phyloP scores from a whole-genome alignment of 1,284 basidiomycete species.

The Cronartium quercuum region DNA sequence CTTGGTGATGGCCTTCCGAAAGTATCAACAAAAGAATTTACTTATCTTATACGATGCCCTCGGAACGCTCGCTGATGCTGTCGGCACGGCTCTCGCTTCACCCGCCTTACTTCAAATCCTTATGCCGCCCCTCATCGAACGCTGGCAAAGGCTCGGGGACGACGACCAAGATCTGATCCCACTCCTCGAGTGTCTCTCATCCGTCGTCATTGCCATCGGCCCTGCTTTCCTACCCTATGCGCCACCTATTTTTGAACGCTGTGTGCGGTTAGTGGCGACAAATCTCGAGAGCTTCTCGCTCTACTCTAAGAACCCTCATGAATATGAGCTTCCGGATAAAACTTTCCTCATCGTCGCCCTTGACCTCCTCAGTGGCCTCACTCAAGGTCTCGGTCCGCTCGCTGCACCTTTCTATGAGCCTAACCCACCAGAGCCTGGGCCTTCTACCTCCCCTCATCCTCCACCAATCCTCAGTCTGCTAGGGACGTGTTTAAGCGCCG shows the following conservation, averaged over 20 bases:
- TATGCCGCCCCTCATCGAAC: slow-evolving; percentile 86
- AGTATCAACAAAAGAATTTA: slow-evolving; percentile 99
- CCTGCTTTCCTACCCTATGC: slow-evolving; percentile 84
- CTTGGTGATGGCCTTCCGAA: slow-evolving; percentile 89
- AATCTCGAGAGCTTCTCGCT: slow-evolving; percentile 74
- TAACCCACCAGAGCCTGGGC: slow-evolving; percentile 16
- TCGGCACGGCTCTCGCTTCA: slow-evolving; percentile 78
- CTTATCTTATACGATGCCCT: slow-evolving; percentile 97
- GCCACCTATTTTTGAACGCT: slow-evolving; percentile 85
- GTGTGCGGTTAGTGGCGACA: slow-evolving; percentile 74
- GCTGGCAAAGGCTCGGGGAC: slow-evolving; percentile 83
- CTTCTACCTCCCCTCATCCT: background rate
- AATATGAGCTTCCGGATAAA: slow-evolving; percentile 77
- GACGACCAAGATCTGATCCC: slow-evolving; percentile 91
- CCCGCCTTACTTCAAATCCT: slow-evolving; percentile 84
- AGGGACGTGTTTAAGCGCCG: slow-evolving; percentile 26
- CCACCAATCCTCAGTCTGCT: slow-evolving; percentile 21
- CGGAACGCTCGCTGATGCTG: slow-evolving; percentile 93
- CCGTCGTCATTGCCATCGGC: slow-evolving; percentile 93
- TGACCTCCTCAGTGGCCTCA: slow-evolving; percentile 88
- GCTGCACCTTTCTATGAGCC: slow-evolving; percentile 63
- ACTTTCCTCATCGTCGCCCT: slow-evolving; percentile 95
- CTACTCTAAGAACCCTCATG: slow-evolving; percentile 72
- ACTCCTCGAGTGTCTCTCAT: slow-evolving; percentile 92
- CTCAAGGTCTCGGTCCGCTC: slow-evolving; percentile 79